phyloP scores from a whole-genome alignment of 768 basidiomycete genomes.

The Amyloporia xantha region DNA sequence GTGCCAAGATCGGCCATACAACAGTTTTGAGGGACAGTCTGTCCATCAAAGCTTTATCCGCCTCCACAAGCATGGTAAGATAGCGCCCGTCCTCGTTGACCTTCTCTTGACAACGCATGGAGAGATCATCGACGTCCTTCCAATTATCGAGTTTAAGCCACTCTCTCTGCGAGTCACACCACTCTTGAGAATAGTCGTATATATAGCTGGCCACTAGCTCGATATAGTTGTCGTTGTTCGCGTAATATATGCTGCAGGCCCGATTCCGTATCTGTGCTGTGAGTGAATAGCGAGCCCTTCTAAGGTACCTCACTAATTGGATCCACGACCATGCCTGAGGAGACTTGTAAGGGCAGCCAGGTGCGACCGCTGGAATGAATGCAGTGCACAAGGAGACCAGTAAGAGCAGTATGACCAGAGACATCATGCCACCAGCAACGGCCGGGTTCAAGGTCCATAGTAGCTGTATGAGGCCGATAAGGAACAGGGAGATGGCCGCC shows the following conservation, averaged over 20 bases:
- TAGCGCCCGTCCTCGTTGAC: slow-evolving; percentile 1
- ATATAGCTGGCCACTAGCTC: neutral
- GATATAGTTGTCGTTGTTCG: no score
- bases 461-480: slow-evolving; percentile 16
- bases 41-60: slow-evolving; percentile 13
- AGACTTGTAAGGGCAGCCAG: slow-evolving; percentile 16
- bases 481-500: slow-evolving; percentile 14
- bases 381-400: slow-evolving; percentile 15
- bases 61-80: slow-evolving; percentile 2
- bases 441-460: slow-evolving; percentile 13
- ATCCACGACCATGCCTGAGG: slow-evolving; percentile 3
- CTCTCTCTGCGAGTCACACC: neutral
- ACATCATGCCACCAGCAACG: slow-evolving; percentile 12
- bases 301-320: neutral
- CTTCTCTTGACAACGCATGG: neutral
- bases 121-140: slow-evolving; percentile 9
- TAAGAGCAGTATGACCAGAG: slow-evolving; percentile 6
- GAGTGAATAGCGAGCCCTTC: neutral
- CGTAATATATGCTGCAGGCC: no score
- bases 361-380: slow-evolving; percentile 10
- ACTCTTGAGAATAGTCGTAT: neutral
- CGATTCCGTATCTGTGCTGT: neutral
- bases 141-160: slow-evolving; percentile 4
- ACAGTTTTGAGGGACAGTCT: slow-evolving; percentile 9
- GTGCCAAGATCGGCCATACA: slow-evolving; percentile 11